Base-by-base conservation (phyloP, 176 grass and related monocot genomes). In the Carex cristatella region DNA sequence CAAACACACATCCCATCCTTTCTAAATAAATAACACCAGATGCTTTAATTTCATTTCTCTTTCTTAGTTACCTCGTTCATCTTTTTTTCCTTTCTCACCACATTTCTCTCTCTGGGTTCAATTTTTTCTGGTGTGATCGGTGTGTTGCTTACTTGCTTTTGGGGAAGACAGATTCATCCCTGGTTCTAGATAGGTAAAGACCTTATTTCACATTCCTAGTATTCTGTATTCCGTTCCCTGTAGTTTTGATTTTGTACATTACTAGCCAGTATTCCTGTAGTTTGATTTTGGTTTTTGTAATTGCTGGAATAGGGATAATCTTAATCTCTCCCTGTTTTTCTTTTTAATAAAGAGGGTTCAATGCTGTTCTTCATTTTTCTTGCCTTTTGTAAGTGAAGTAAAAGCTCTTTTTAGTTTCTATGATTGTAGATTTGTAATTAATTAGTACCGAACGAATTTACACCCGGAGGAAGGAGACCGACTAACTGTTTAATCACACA, bases 21-120 rank as follows among this genome's bases (percentile, higher is more conserved):
- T 56, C 72, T 77, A 51, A 74, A 77, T 30, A 54, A 53, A 30
- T 51, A 51, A 51, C 48, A 4, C 12, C 72, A 77, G 48, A 56
- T 51, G 48, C 72, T 74, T 74, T 74, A 49, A 74, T 51, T 71
- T 76, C 23, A 53, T 35, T 78, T 78, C 72, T 54, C 48, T 55
- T 7, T 74, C 18, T 75, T 33, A 78, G 51, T 13, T 57, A 33
- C 5, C 16, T 35, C 33, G 33, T 35, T 16, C 38, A 5, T 40
- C 66, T 69, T 14, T 40, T 69, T 5, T 40, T 69, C 33, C 66
- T 69, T 18, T 77, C 10, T 55, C 13, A 28, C 74, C 49, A 57
- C 49, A 77, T 78, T 78, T 9, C 14, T 32, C 73, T 51, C 46
- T 14, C 7, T 56, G 4, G 51, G 8, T 48, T 78, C 74, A 56